A percentile compares a stretch with the other conserved stretches of the same genome.
These are phyloP conservation scores for Melanogaster broomeanus DNA, from an alignment of 768 basidiomycete genomes.

Conservation along the genomic window DNA sequence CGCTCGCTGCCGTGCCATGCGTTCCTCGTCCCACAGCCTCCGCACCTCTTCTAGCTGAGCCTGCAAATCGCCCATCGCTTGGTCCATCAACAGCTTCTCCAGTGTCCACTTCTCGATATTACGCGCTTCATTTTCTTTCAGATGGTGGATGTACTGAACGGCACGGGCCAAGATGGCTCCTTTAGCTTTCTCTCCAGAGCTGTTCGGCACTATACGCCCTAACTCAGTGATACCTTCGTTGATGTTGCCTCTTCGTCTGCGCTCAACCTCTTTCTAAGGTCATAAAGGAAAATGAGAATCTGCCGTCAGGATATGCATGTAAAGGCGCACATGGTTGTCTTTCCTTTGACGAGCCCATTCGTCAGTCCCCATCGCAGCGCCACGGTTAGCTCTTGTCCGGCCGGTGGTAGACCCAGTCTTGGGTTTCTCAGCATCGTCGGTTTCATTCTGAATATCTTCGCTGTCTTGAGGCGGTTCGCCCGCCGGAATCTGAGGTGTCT, in stretches of 20 bases:
- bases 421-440: slow-evolving; percentile 27
- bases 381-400: slow-evolving; percentile 52
- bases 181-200: slow-evolving; percentile 86
- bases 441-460: slow-evolving; percentile 28
- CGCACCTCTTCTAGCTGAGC: slow-evolving; percentile 82
- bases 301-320: neutral
- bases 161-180: slow-evolving; percentile 87
- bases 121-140: slow-evolving; percentile 87
- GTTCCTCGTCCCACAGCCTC: slow-evolving; percentile 80
- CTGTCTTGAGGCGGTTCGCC: slow-evolving; percentile 16
- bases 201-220: slow-evolving; percentile 84
- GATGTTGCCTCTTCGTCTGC: slow-evolving; percentile 91
- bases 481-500: slow-evolving; percentile 31
- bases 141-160: slow-evolving; percentile 88
- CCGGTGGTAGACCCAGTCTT: slow-evolving; percentile 33
- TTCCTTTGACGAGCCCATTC: slow-evolving; percentile 82
- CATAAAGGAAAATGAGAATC: neutral
- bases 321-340: slow-evolving; percentile 72
- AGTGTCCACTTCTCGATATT: slow-evolving; percentile 95
- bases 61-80: slow-evolving; percentile 86
- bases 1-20: slow-evolving; percentile 53
- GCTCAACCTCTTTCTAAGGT: slow-evolving; percentile 94
- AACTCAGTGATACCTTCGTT: slow-evolving; percentile 96
- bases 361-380: slow-evolving; percentile 66
- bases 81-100: slow-evolving; percentile 90